A percentile compares a stretch with the other conserved stretches of the same genome.
Evolutionary conservation across 805 yeast species (phyloP).

Genomic region (Trichomonascus vanleenenianus): DNA sequence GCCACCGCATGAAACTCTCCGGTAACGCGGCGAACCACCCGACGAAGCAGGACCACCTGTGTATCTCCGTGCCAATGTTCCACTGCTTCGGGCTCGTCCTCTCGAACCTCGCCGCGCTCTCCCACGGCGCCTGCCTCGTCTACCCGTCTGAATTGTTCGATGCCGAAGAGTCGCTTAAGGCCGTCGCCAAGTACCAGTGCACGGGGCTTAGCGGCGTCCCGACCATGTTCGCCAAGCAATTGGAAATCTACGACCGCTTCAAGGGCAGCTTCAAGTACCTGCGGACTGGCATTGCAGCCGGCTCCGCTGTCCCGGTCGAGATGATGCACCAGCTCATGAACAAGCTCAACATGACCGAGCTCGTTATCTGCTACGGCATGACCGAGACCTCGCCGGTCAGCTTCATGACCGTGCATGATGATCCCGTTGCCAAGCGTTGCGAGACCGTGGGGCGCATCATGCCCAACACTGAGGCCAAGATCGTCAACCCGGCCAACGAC

Average conservation of each 20-base stretch:
- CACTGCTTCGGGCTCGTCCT: constrained; percentile 29
- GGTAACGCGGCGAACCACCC: constrained; percentile 17
- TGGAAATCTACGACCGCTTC: constrained; percentile 19
- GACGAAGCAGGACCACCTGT: constrained; percentile 21
- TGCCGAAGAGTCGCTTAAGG: constrained; percentile 17
- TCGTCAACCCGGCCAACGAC: constrained; percentile 14
- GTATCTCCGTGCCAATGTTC: constrained; percentile 27
- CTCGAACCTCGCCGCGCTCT: constrained; percentile 20
- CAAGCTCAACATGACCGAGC: constrained; percentile 18
- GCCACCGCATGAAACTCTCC: constrained; percentile 20
- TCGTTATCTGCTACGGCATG: constrained; percentile 28
- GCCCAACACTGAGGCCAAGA: constrained; percentile 25
- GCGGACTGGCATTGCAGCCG: constrained; percentile 27
- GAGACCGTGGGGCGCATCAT: constrained; percentile 23
- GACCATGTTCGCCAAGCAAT: constrained; percentile 27
- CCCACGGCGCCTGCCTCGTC: constrained; percentile 22
- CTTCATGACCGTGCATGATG: constrained; percentile 24
- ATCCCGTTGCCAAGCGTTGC: constrained; percentile 20
- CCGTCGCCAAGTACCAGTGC: constrained; percentile 20
- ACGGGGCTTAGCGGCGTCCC: constrained; percentile 26
- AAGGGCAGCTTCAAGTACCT: constrained; percentile 20
- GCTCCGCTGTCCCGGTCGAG: constrained; percentile 27
- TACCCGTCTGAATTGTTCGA: constrained; percentile 24
- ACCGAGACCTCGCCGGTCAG: constrained; percentile 27
- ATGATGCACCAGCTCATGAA: constrained; percentile 20